Base-by-base conservation (phyloP, 2,329 filamentous ascomycete genomes). In the Exophiala aquamarina region DNA sequence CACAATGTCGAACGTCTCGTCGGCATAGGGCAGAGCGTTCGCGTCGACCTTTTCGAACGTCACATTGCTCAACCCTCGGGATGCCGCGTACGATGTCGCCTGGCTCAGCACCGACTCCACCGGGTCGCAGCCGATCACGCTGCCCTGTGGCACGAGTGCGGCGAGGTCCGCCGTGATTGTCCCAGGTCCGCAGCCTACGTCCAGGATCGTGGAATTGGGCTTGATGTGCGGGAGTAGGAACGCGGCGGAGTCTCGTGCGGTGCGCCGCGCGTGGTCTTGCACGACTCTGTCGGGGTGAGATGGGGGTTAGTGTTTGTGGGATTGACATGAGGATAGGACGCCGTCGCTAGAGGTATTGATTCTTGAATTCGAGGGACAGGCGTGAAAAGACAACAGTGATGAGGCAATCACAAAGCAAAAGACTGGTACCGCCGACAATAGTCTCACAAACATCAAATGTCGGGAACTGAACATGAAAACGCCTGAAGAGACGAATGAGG, bases 1-100 rank as follows among this genome's bases (percentile, higher is more conserved):
- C 5, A 83, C 78, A n/a, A 84, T 61, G 55, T 84, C 81, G 52
- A 83, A 84, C 2, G 67, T 60, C 20, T 66, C 67, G 45, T 81
- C 74, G 2, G 66, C 52, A 35, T 69, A 74, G 2, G 64, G 49
- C 42, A 76, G 66, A 13, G 59, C 53, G 50, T 72, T 68, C 5
- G 70, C 73, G 64, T 71, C 65, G 10, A 64, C 66, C 14, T 58
- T 52, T 15, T 60, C 56, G 43, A 70, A 71, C 2, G 54, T 55
- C 11, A 69, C 52, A 44, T 70, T 70, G 11, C 44, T 49, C 7
- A 71, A 33, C 1, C 64, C 65, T 5, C 61, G 52, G 1, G 51
- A 47, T 3, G 55, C 17, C 1, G 70, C 67, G 14, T 60, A 49
- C 1, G 54, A 44, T 7, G 58, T 56, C 13, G 68, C 68, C 41